These are phyloP conservation scores for Colletotrichum euphorbiae DNA, from an alignment of 2,329 filamentous ascomycete species.

Conservation along the genomic window DNA sequence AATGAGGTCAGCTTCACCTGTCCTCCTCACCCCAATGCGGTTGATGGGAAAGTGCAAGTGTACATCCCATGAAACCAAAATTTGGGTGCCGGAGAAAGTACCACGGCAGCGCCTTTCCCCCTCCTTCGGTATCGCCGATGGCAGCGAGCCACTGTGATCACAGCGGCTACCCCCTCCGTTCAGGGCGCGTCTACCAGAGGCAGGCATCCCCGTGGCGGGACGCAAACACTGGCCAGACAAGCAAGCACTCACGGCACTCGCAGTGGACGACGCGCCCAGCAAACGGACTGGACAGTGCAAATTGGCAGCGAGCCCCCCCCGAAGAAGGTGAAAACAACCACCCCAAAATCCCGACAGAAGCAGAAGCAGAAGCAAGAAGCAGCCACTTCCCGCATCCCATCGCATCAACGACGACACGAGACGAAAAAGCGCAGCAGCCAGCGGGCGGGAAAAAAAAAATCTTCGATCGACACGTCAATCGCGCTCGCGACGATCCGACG, in stretches of 20 bases:
- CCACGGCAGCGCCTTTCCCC: not conserved
- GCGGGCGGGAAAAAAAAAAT: slow-evolving; percentile 5
- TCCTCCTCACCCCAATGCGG: not conserved
- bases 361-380: not conserved
- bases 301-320: slow-evolving; percentile 4
- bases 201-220: slow-evolving; percentile 27
- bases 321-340: slow-evolving; percentile 7
- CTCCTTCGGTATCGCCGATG: slow-evolving; percentile 27
- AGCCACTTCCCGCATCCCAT: slow-evolving; percentile 37
- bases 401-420: slow-evolving; percentile 35
- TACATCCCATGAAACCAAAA: not conserved
- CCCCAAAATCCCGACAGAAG: slow-evolving; percentile 16
- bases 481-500: slow-evolving; percentile 29
- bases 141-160: slow-evolving; percentile 7
- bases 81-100: not conserved
- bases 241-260: not conserved
- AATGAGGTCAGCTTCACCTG: slow-evolving; percentile 8
- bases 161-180: not conserved
- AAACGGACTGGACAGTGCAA: not conserved
- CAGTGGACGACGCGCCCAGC: slow-evolving; percentile 3
- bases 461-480: slow-evolving; percentile 35
- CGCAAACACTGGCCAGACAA: slow-evolving; percentile 28
- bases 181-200: not conserved
- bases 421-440: slow-evolving; percentile 5
- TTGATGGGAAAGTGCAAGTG: not conserved